Base-by-base conservation (phyloP, 169 alveolate genomes). In the Plasmodium gaboni region DNA sequence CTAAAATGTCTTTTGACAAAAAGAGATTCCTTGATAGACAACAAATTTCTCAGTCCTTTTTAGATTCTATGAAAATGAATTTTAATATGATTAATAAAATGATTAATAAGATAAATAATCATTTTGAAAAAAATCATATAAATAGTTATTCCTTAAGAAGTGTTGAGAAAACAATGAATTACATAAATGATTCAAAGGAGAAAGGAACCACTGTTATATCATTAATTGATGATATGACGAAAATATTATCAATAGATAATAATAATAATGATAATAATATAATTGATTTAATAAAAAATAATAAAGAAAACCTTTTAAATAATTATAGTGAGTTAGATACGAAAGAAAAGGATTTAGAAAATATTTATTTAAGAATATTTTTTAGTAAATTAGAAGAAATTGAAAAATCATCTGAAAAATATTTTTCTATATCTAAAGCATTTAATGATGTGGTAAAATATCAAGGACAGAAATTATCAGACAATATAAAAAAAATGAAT, bases 311-410 rank as follows among this genome's bases (percentile, higher is more conserved):
- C 19, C 44, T 72, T 22, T 10, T 72, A 38, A 19, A 6, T 10
- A 26, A 72, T n/a, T 72, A 32, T 60, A 48, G 13, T 1, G 50
- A 51, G 13, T 12, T 72, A 67, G 55, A 28, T 13, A 67, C 48
- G 26, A 72, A 72, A 72, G 63, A 51, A 72, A 72, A 46, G 44
- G 17, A 10, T 17, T 15, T 72, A 50, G 28, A 72, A 17, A 28
- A 72, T 6, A 15, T 72, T 50, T 51, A 26, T 17, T 51, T 51
- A 72, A 38, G 50, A 22, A 53, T 72, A 26, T 24, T 51, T 26
- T 32, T 72, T 32, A 28, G 26, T 13, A 72, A 72, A 51, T 72
- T 72, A 60, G 55, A 42, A 72, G 85, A 72, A 32, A 51, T 72
- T 28, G 85, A 72, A 15, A n/a, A 28, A 50, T 51, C 19, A 17